Percentiles rank a stretch among this genome's conserved stretches.
Conservation (phyloP, 176 grass and related monocot species). For the Coix lacrymajobi region DNA sequence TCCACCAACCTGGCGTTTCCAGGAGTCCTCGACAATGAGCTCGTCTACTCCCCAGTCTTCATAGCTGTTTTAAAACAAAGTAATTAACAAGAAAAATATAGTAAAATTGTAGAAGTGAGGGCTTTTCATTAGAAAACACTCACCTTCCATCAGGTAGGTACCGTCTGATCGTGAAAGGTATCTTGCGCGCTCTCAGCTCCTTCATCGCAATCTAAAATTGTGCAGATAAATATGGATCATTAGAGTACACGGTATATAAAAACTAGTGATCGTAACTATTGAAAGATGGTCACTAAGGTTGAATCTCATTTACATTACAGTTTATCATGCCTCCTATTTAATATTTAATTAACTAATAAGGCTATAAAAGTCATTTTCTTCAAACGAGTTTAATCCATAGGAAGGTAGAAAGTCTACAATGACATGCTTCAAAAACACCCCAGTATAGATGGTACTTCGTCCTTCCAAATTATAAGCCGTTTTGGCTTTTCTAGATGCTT, state of each 20-base stretch:
- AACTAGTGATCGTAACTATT: neutral
- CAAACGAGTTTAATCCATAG: neutral
- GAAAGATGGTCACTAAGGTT: neutral
- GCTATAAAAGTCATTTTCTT: neutral
- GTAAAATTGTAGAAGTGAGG: neutral
- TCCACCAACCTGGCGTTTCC: conserved; percentile 74
- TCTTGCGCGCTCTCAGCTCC: conserved; percentile 70
- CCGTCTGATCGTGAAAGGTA: conserved; percentile 83
- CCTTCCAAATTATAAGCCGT: too few relatives aligned
- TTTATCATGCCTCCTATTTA: neutral
- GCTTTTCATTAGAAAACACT: neutral
- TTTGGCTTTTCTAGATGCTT: too few relatives aligned
- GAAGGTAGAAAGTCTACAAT: neutral
- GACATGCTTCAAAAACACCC: neutral
- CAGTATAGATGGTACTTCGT: neutral
- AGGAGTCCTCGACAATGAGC: conserved; percentile 86
- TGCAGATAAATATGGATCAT: conserved; percentile 4
- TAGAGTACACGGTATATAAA: neutral
- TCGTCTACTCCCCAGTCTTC: conserved; percentile 83
- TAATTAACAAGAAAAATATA: neutral
- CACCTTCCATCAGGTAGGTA: conserved; percentile 91
- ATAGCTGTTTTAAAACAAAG: conserved; percentile 38
- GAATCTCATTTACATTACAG: neutral
- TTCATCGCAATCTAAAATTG: conserved; percentile 85
- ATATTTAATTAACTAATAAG: neutral